Base-by-base conservation (phyloP, 2,329 filamentous ascomycete species). In the Cercospora janseana region DNA sequence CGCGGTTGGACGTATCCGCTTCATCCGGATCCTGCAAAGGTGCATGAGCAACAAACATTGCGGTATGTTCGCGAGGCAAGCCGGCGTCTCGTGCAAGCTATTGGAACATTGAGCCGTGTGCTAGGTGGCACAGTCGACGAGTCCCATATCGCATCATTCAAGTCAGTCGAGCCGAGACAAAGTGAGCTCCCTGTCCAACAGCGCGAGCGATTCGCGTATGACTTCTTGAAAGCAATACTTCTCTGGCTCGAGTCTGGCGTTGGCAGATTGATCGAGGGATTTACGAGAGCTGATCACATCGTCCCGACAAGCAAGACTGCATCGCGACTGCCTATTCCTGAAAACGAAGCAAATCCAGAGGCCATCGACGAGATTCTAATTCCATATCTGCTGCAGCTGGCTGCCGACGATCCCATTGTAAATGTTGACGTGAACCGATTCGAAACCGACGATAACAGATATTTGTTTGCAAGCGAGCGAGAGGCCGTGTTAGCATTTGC, bases 181-280 rank as follows among this genome's bases (percentile, higher is more conserved):
- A 79, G 61, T 64, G 75, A 57, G 61, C 63, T 49, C 45, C 20
- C 44, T 6, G n/a, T 38, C 15, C 44, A 38, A 16, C 44, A 46
- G 44, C 44, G 72, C 15, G 73, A 79, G 35, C 75, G 76, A 10
- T 85, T 85, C 61, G 74, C 74, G n/a, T 83, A 83, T 58, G 81
- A 85, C 56, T 85, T 85, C 57, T 59, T 85, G 20, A 82, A 80
- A 62, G 80, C 81, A 1, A 81, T 85, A 34, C 61, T 82, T 2
- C 69, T 84, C 1, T 85, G 81, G 79, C 67, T 85, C 2, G 78
- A 81, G 47, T 80, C 79, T 26, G 82, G 82, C 7, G 69, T 79
- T 10, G 70, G 74, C 6, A 73, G 73, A 21, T 64, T 85, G 7
- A 63, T 83, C 2, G 71, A 77, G 51, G 80, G 78, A 0, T 85